Evolutionary conservation across 768 basidiomycete genomes (phyloP).

Genomic region (Goffeauzyma gilvescens): DNA sequence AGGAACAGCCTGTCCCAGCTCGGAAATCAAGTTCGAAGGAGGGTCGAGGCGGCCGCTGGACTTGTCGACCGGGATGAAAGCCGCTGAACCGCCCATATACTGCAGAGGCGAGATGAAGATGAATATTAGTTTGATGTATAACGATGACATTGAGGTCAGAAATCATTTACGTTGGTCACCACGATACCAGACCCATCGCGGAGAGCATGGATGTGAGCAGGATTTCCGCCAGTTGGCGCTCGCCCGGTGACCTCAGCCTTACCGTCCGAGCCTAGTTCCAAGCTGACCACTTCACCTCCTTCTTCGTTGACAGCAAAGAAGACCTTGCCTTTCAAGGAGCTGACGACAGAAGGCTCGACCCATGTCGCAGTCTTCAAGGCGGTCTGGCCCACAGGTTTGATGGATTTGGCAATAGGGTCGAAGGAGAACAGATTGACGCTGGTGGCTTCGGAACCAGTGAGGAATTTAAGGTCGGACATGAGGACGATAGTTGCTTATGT

Average conservation of each 20-base stretch:
- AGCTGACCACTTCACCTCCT: conserved; percentile 45
- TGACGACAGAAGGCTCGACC: conserved; percentile 42
- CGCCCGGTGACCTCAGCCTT: conserved; percentile 36
- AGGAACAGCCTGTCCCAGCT: too few species aligned
- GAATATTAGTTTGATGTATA: too few species aligned
- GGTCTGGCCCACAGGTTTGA: conserved; percentile 33
- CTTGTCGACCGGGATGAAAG: conserved; percentile 41
- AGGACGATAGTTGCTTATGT: too few species aligned
- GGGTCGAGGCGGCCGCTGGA: conserved; percentile 16
- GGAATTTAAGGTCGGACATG: conserved; percentile 19
- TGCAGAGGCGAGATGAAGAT: conserved; percentile 30
- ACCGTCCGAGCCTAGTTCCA: conserved; percentile 42
- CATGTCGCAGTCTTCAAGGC: conserved; percentile 43
- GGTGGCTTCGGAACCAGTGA: conserved; percentile 35
- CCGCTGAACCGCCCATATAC: conserved; percentile 52
- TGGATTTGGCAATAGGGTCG: conserved; percentile 37
- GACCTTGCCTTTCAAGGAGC: conserved; percentile 37
- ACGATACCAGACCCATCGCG: conserved; percentile 44
- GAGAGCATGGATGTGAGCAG: conserved; percentile 38
- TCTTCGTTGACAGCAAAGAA: conserved; percentile 49
- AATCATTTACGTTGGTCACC: conserved; percentile 49
- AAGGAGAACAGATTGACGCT: conserved; percentile 48
- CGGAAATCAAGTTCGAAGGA: conserved; percentile 35
- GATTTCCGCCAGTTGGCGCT: conserved; percentile 15
- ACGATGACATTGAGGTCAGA: too few species aligned